These are phyloP conservation scores for Leccinum subspadiceum DNA, from an alignment of 1,284 basidiomycete genomes.

Conservation along the genomic window DNA sequence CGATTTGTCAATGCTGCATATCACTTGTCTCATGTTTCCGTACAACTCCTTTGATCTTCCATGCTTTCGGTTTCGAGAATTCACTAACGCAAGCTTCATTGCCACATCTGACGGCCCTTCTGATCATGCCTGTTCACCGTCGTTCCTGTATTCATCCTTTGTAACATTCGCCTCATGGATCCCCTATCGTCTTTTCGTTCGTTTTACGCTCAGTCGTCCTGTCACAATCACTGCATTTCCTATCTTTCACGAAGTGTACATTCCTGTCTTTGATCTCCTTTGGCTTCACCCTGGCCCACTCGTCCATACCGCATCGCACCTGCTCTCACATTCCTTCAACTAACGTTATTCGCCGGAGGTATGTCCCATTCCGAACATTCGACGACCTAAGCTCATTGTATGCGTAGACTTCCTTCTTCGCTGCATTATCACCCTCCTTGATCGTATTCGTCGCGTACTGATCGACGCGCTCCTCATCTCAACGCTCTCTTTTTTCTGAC, in stretches of 20 bases:
- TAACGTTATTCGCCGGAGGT: constrained; percentile 18
- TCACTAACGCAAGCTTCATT: background rate
- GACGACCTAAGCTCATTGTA: background rate
- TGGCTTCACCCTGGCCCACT: background rate
- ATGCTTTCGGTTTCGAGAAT: constrained; percentile 1
- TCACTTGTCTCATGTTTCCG: background rate
- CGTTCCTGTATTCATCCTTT: constrained; percentile 5
- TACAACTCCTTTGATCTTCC: background rate
- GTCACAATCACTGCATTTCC: background rate
- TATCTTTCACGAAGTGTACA: constrained; percentile 1
- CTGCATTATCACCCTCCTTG: constrained; percentile 8
- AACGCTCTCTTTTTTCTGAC: constrained; percentile 4
- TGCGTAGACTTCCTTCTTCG: constrained; percentile 6
- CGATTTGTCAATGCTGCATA: constrained; percentile 11
- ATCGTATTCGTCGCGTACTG: background rate
- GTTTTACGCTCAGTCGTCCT: constrained; percentile 9
- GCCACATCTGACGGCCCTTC: constrained; percentile 2
- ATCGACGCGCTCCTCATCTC: background rate
- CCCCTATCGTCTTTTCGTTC: constrained; percentile 9
- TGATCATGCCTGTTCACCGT: background rate
- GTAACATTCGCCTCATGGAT: constrained; percentile 6
- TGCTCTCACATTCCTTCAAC: constrained; percentile 8
- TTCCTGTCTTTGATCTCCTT: constrained; percentile 1
- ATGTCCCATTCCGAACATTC: background rate
- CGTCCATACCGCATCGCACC: background rate